These are phyloP conservation scores for Rutstroemia sp. DNA, from an alignment of 2,329 filamentous ascomycete genomes.

Conservation along the genomic window DNA sequence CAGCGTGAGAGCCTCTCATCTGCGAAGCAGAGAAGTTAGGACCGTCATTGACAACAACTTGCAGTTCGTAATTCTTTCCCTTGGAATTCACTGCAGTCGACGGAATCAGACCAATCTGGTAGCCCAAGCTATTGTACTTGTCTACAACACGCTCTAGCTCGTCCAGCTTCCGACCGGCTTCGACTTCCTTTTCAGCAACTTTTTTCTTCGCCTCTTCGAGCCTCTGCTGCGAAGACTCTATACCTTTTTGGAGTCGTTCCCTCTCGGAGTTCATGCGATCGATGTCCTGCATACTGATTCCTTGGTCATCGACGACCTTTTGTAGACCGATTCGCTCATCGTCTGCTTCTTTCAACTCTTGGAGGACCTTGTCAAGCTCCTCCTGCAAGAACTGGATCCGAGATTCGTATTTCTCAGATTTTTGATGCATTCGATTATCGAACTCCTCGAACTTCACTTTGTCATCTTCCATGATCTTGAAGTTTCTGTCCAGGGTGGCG, in stretches of 20 bases:
- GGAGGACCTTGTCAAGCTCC: conserved; percentile 71
- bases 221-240: conserved; percentile 67
- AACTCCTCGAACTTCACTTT: conserved; percentile 93
- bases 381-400: conserved; percentile 77
- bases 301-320: conserved; percentile 81
- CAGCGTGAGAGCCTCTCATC: conserved; percentile 30
- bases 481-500: conserved; percentile 77
- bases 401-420: conserved; percentile 81
- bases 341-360: conserved; percentile 72
- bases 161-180: conserved; percentile 78
- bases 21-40: conserved; percentile 68
- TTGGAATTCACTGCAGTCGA: conserved; percentile 77
- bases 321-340: conserved; percentile 75
- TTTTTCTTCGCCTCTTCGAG: conserved; percentile 81
- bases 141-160: conserved; percentile 88
- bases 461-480: conserved; percentile 91
- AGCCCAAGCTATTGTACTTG: conserved; percentile 87
- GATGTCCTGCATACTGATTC: conserved; percentile 96
- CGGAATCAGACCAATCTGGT: conserved; percentile 88
- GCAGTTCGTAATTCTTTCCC: conserved; percentile 76
- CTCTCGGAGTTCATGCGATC: conserved; percentile 97
- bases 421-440: conserved; percentile 74
- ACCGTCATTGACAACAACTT: conserved; percentile 70
- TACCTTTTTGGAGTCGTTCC: conserved; percentile 82
- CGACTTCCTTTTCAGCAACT: conserved; percentile 79